A percentile compares a stretch with the other conserved stretches of the same genome.
Evolutionary conservation across 176 grass and related monocot species (phyloP).

Genomic region (Aegilops tauschii): DNA sequence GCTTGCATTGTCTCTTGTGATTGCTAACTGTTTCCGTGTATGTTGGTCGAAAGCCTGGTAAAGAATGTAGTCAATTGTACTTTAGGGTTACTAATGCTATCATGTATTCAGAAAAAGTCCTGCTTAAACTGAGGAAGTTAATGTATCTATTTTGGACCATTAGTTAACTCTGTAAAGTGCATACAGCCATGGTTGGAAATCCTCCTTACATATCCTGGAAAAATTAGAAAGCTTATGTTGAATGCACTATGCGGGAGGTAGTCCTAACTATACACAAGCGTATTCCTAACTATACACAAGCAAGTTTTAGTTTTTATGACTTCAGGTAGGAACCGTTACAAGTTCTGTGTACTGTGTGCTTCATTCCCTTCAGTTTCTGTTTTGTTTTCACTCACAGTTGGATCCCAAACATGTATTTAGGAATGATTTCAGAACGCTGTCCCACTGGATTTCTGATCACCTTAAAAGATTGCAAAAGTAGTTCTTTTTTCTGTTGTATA

Average conservation of each 20-base stretch:
- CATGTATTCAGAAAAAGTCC: background rate
- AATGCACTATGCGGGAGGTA: background rate
- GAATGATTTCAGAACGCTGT: background rate
- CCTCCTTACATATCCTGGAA: background rate
- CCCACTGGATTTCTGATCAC: background rate
- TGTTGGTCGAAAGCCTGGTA: background rate
- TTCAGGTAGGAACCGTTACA: background rate
- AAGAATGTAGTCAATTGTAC: background rate
- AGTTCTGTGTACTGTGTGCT: background rate
- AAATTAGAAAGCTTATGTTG: background rate
- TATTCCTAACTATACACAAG: background rate
- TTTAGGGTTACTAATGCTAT: conserved; percentile 3
- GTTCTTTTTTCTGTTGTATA: background rate
- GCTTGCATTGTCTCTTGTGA: background rate
- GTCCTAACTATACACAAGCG: background rate
- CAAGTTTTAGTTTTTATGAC: background rate
- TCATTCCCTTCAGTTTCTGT: background rate
- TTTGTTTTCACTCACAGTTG: background rate
- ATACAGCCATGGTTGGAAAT: background rate
- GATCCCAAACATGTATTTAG: background rate
- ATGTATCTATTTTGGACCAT: background rate
- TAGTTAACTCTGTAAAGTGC: background rate
- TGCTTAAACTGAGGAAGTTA: background rate
- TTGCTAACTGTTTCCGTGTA: background rate
- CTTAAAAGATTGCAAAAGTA: background rate